Evolutionary conservation across 2,329 filamentous ascomycete species (phyloP).

Genomic region (Fusarium tanahbumbuense): DNA sequence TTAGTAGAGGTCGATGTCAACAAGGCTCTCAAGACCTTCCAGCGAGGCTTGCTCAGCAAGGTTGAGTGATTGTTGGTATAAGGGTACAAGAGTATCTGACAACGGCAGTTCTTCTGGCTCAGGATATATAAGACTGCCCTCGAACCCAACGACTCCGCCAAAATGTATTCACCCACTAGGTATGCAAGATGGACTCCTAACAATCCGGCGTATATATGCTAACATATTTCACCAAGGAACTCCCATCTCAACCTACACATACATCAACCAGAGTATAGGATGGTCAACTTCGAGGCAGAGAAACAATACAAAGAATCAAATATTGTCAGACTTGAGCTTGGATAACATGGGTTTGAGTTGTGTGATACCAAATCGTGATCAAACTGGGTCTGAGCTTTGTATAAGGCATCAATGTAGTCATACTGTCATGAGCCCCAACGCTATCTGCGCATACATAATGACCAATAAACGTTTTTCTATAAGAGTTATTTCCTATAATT

Average conservation of each 20-base stretch:
- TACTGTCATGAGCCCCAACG: not conserved
- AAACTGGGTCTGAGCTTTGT: not conserved
- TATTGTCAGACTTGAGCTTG: not conserved
- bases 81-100: not conserved
- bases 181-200: not conserved
- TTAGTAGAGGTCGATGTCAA: not conserved
- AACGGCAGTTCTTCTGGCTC: not conserved
- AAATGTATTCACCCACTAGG: not conserved
- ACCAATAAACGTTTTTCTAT: not conserved
- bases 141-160: not conserved
- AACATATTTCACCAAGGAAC: not conserved
- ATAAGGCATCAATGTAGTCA: not conserved
- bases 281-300: not conserved
- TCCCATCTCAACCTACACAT: not conserved
- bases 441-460: not conserved
- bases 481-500: not conserved
- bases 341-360: too few relatives aligned
- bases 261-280: not conserved
- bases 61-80: not conserved
- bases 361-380: too few relatives aligned
- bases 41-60: not conserved
- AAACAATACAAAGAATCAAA: not conserved
- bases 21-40: not conserved
- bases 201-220: not conserved
- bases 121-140: not conserved